phyloP scores from a whole-genome alignment of 768 basidiomycete genomes.

The Rhizopogon vesiculosus region DNA sequence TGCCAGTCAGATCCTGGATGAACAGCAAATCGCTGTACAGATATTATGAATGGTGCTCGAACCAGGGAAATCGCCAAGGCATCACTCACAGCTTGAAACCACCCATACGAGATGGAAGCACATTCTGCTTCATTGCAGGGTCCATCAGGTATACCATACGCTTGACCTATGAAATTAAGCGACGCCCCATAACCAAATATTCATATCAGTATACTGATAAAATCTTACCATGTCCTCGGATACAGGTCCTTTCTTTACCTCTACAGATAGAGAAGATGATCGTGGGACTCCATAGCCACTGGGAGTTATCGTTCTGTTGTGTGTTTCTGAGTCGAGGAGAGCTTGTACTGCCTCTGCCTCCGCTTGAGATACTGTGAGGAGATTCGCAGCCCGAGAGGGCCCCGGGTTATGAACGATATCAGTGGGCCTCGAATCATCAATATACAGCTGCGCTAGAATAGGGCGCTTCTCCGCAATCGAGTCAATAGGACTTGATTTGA shows the following conservation, averaged over 20 bases:
- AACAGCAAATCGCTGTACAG: conserved; percentile 38
- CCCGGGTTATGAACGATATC: not conserved
- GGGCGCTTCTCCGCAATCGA: not conserved
- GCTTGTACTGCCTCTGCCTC: not conserved
- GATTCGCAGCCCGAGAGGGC: not conserved
- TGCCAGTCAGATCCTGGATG: conserved; percentile 48
- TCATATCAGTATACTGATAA: not conserved
- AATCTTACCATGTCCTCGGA: not conserved
- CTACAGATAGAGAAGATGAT: not conserved
- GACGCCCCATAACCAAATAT: too few species aligned
- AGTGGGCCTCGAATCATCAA: too few species aligned
- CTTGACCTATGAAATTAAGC: not conserved
- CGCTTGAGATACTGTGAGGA: not conserved
- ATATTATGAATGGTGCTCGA: not conserved
- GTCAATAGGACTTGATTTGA: not conserved
- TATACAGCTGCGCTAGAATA: too few species aligned
- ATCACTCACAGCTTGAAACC: conserved; percentile 1
- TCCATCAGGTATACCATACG: not conserved
- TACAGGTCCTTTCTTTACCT: not conserved
- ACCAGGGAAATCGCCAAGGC: not conserved
- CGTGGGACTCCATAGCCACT: not conserved
- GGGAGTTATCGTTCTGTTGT: not conserved
- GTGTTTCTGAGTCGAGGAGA: not conserved
- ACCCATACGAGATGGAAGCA: not conserved
- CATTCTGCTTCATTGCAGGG: not conserved